Conservation (phyloP, 345 rosid species). For the Anacardium occidentale region DNA sequence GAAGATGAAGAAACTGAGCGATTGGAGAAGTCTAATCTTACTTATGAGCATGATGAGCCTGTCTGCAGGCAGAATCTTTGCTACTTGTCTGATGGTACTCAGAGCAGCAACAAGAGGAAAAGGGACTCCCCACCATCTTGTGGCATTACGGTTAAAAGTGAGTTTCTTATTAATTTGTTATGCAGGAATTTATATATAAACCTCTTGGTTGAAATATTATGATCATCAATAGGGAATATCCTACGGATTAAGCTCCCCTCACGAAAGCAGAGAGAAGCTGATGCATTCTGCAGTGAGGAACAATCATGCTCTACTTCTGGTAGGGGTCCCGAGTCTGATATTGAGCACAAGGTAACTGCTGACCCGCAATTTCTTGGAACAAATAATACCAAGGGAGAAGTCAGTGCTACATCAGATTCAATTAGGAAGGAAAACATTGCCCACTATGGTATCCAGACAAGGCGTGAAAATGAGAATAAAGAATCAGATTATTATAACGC, state of each 20-base stretch:
- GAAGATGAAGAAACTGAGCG: slow-evolving; percentile 38
- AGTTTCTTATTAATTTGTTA: slow-evolving; percentile 11
- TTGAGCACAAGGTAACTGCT: not conserved
- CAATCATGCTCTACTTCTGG: slow-evolving; percentile 24
- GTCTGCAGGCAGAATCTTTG: slow-evolving; percentile 23
- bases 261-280: slow-evolving; percentile 24
- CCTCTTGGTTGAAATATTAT: slow-evolving; percentile 9
- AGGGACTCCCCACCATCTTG: slow-evolving; percentile 11
- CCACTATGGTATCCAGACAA: no score
- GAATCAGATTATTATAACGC: slow-evolving; percentile 22
- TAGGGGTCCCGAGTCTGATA: slow-evolving; percentile 8
- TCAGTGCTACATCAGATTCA: slow-evolving; percentile 3
- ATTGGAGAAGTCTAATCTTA: slow-evolving; percentile 54
- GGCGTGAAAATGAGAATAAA: no score
- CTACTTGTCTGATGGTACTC: slow-evolving; percentile 43
- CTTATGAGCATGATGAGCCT: slow-evolving; percentile 60
- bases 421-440: not conserved
- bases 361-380: not conserved
- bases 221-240: slow-evolving; percentile 38
- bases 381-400: not conserved
- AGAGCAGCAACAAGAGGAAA: slow-evolving; percentile 44
- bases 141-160: slow-evolving; percentile 33
- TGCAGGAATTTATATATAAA: not conserved
- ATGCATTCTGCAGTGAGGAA: slow-evolving; percentile 7
- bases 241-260: slow-evolving; percentile 45